Percentiles rank a stretch among this genome's conserved stretches.
phyloP scores from a whole-genome alignment of 2,329 filamentous ascomycete species.

The Fusarium euwallaceae region DNA sequence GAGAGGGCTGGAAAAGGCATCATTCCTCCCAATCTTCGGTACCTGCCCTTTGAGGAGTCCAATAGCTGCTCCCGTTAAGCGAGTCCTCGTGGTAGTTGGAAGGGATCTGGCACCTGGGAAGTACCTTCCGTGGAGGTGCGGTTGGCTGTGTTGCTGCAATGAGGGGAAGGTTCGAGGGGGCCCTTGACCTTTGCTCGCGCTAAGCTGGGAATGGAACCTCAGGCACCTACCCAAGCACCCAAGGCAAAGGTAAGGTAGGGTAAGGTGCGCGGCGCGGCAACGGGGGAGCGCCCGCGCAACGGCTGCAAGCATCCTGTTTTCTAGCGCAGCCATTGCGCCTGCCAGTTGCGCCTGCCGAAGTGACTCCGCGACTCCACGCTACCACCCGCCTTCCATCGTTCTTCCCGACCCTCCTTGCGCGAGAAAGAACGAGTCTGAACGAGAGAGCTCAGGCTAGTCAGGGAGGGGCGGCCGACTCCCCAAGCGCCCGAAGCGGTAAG shows the following conservation, averaged over 20 bases:
- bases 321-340: conserved; percentile 37
- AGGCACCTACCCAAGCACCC: not conserved
- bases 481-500: conserved; percentile 45
- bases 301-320: conserved; percentile 36
- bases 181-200: not conserved
- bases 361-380: conserved; percentile 26
- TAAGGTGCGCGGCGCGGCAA: conserved; percentile 33
- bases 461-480: conserved; percentile 19
- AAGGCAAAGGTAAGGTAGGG: conserved; percentile 8
- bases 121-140: not conserved
- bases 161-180: conserved; percentile 6
- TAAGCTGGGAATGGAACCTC: not conserved
- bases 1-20: not conserved
- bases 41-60: not conserved
- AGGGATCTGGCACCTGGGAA: not conserved
- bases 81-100: not conserved
- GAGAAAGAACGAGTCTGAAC: not conserved
- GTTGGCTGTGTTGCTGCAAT: conserved; percentile 1
- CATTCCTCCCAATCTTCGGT: not conserved
- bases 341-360: conserved; percentile 34
- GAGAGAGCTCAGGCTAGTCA: not conserved
- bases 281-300: conserved; percentile 24
- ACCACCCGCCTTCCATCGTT: conserved; percentile 25
- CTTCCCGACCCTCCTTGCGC: conserved; percentile 14
- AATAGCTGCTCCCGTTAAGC: not conserved